These are phyloP conservation scores for Penicillium sp. DNA, from an alignment of 2,329 filamentous ascomycete genomes.

Conservation along the genomic window DNA sequence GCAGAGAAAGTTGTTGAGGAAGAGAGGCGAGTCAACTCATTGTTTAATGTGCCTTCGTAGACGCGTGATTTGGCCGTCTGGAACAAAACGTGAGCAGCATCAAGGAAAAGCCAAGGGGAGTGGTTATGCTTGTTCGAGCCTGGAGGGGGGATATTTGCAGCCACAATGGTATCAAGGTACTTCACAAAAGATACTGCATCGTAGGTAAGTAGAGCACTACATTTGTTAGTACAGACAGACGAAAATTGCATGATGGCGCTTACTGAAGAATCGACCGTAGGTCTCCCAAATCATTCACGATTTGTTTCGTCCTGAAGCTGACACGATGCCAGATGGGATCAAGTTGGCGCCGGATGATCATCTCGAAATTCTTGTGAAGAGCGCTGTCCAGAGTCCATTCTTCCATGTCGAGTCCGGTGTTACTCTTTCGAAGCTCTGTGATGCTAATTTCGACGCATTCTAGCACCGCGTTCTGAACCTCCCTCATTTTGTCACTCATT, in stretches of 20 bases:
- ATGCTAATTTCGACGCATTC: slow-evolving; percentile 97
- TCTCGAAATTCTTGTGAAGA: slow-evolving; percentile 87
- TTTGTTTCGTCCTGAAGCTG: slow-evolving; percentile 91
- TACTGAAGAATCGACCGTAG: slow-evolving; percentile 79
- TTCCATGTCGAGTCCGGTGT: slow-evolving; percentile 88
- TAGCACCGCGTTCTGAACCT: slow-evolving; percentile 91
- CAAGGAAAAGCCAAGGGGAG: slow-evolving; percentile 93
- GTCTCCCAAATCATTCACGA: slow-evolving; percentile 84
- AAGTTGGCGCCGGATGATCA: slow-evolving; percentile 82
- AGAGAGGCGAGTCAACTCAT: slow-evolving; percentile 51
- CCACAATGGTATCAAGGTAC: slow-evolving; percentile 90
- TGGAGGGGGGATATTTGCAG: slow-evolving; percentile 83
- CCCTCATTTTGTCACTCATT: slow-evolving; percentile 91
- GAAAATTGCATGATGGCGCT: slow-evolving; percentile 11
- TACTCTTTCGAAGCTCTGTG: slow-evolving; percentile 87
- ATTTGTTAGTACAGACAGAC: slow-evolving; percentile 13
- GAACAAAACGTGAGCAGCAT: slow-evolving; percentile 92
- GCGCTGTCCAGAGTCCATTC: slow-evolving; percentile 97
- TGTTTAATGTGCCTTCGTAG: slow-evolving; percentile 71
- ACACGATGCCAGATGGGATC: slow-evolving; percentile 97
- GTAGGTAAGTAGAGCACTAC: slow-evolving; percentile 70
- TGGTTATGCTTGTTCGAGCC: slow-evolving; percentile 86
- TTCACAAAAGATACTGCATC: slow-evolving; percentile 91
- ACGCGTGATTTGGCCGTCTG: slow-evolving; percentile 85
- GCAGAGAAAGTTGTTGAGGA: slow-evolving; percentile 55